Evolutionary conservation across 306 rosid species (phyloP), one percentile per base, ranked within the genome.

Genomic region (Lathyrus oleraceus): DNA sequence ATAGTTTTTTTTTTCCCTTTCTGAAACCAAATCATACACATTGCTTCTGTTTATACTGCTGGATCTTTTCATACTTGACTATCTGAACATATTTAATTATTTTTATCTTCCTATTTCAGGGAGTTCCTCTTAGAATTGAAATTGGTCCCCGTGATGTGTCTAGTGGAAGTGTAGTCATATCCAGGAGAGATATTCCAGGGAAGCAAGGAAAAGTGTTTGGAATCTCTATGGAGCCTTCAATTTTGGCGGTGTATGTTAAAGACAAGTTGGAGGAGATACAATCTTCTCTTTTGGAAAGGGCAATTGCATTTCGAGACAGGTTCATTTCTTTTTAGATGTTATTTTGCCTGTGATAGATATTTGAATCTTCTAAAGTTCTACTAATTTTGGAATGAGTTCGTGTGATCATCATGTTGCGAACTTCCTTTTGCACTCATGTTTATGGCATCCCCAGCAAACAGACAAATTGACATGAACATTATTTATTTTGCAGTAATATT

Each of bases 111-210:
- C 35, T 78, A 69, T 43, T 82, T 76, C 84, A 93, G 98, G 98
- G 97, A 64, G 97, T 94, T 70, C 98, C 98, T 64, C 84, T 94
- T 27, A 88, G 98, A 81, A 86, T 94, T 78, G 98, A 94, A 83
- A 88, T 94, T 32, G 98, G 98, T 51, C 98, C 98, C 10, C 96
- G 93, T 43, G 98, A 93, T 74, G 96, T 93, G 73, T 81, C 91
- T 39, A 93, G 88, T 79, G 86, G 77, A 79, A 93, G 87, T 65
- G 90, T 93, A 54, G 98, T 93, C 60, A 82, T 90, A 76, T 93
- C 92, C 45, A 81, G 96, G 84, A 87, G 98, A 81, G 98, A 94
- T 79, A 61, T 91, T 81, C 98, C 98, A 48, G 97, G 98, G 72
- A 94, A 94, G 84, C 94, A 85, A 71, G 98, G 98, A 65, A 90